Percentiles rank a stretch among this genome's conserved stretches.
Evolutionary conservation across 805 yeast species (phyloP).

Genomic region (Wickerhamomyces silvicola): DNA sequence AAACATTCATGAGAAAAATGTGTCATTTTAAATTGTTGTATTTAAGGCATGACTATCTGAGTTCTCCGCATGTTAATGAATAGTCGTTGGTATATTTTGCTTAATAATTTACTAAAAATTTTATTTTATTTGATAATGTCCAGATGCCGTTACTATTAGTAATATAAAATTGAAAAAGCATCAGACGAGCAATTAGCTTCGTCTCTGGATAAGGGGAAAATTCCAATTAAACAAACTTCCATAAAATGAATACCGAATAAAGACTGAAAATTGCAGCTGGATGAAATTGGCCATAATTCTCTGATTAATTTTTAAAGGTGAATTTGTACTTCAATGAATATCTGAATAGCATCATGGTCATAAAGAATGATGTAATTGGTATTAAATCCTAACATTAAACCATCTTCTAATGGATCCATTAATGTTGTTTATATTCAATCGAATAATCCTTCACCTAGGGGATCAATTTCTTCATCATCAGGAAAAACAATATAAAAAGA

Average conservation of each 20-base stretch:
- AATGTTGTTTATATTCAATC: slow-evolving; percentile 50
- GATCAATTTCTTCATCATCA: slow-evolving; percentile 29
- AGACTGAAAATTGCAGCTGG: slow-evolving; percentile 71
- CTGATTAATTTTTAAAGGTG: slow-evolving; percentile 45
- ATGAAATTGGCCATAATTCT: slow-evolving; percentile 64
- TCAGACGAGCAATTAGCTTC: slow-evolving; percentile 39
- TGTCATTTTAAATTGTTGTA: slow-evolving; percentile 10
- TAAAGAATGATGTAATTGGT: slow-evolving; percentile 56
- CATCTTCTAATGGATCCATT: slow-evolving; percentile 33
- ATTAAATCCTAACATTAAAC: slow-evolving; percentile 57
- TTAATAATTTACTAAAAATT: slow-evolving; percentile 30
- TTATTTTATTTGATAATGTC: slow-evolving; percentile 47
- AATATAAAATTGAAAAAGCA: slow-evolving; percentile 45
- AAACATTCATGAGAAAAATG: slow-evolving; percentile 21
- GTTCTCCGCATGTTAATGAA: slow-evolving; percentile 1
- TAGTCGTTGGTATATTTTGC: slow-evolving; percentile 30
- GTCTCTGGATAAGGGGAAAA: slow-evolving; percentile 57
- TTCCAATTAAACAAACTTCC: slow-evolving; percentile 72
- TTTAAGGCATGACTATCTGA: background rate
- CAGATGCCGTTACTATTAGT: slow-evolving; percentile 47
- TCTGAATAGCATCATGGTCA: slow-evolving; percentile 62
- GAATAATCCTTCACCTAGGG: slow-evolving; percentile 37
- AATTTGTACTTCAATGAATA: slow-evolving; percentile 58
- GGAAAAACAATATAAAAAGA: slow-evolving; percentile 41
- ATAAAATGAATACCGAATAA: slow-evolving; percentile 79